Evolutionary conservation across 495 filamentous ascomycete species (phyloP).

Genomic region (Astrocystis sublimbata): DNA sequence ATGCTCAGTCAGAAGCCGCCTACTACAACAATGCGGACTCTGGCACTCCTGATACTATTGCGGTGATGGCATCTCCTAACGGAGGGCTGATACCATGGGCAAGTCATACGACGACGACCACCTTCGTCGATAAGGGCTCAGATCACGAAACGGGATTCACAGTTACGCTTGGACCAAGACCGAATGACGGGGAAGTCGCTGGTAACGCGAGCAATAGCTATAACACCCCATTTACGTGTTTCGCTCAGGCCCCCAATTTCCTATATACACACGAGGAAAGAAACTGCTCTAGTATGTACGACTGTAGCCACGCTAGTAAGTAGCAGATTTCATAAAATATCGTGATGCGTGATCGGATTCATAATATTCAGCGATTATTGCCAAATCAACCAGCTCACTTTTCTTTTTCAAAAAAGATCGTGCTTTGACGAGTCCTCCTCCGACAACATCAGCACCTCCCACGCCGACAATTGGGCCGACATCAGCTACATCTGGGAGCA

Average conservation of each 20-base stretch:
- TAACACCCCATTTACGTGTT: not conserved
- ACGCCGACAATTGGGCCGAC: not conserved
- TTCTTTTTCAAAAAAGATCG: not conserved
- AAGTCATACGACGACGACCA: not conserved
- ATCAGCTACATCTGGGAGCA: not conserved
- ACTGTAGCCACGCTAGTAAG: not conserved
- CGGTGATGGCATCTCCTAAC: not conserved
- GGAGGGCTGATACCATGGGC: not conserved
- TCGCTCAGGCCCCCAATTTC: not conserved
- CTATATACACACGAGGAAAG: not conserved
- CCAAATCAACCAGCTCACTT: not conserved
- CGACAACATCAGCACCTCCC: not conserved
- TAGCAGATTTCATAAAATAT: not conserved
- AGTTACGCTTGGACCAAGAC: not conserved
- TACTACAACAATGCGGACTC: not conserved
- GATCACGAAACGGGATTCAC: not conserved
- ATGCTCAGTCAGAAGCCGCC: conserved; percentile 1
- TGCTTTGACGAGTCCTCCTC: not conserved
- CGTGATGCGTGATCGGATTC: not conserved
- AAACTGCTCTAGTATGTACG: not conserved
- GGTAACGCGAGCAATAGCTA: not conserved
- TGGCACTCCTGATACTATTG: not conserved
- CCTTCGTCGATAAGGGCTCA: not conserved
- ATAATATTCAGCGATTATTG: not conserved
- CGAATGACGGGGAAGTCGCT: not conserved